Evolutionary conservation across 805 yeast genomes (phyloP), one percentile per base, ranked within the genome.

Genomic region (Candida boleticola): DNA sequence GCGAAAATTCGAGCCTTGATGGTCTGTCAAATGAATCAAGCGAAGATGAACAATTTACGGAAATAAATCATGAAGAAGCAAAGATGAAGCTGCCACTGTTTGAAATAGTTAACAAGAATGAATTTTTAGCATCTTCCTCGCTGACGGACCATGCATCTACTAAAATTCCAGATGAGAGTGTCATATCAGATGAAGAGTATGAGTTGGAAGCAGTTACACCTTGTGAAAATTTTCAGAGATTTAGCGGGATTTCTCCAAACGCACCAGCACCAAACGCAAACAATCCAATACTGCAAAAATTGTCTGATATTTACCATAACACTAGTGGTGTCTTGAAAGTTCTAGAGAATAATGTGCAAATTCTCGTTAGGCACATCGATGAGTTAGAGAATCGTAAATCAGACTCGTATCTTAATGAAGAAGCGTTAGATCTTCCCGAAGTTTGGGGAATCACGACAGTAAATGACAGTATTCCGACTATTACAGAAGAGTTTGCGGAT

Each of bases 251-350:
- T n/a, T 11, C n/a, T 13, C 36, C 36, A 22, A 6, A 5, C 5
- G 25, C 36, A 20, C 17, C 17, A 13, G 13, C 52, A 54, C 17
- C 18, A 7, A 5, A 9, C 5, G 20, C 5, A 20, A 13, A 7
- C 11, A 31, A 31, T 31, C 21, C 35, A 14, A 17, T 31, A 7
- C 35, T 31, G 35, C 45, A 49, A n/a, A 50, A 55, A 33, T 53
- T 57, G 16, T 33, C 39, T 4, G 53, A 55, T 36, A 57, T 66
- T 22, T 36, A 55, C n/a, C 49, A 53, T 32, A 43, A 42, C 11
- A 58, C 68, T 1, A 48, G 53, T 16, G 72, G 61, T 0, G 46
- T 60, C n/a, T 35, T 61, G 20, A 37, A 46, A 16, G 46, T 61
- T 6, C 46, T 65, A 17, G 40, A 49, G 9, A 27, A 37, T 13